A percentile compares a stretch with the other conserved stretches of the same genome.
These are phyloP conservation scores for Aureobasidium namibiae DNA, from an alignment of 2,329 filamentous ascomycete species.

Conservation along the genomic window DNA sequence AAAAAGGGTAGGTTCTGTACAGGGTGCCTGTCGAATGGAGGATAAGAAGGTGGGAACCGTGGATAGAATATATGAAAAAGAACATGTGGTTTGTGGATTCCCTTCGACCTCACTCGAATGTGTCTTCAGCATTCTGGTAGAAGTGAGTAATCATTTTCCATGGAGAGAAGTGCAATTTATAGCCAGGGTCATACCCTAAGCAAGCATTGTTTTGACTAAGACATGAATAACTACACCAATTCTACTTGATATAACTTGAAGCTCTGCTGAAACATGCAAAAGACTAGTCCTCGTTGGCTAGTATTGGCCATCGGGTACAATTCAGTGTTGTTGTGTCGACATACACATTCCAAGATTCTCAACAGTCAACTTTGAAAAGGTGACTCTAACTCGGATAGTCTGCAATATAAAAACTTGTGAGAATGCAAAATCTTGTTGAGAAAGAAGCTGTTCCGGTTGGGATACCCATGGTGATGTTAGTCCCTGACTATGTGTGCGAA, in stretches of 20 bases:
- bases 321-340: not conserved
- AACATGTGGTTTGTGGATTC: too few species aligned
- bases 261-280: too few species aligned
- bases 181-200: not conserved
- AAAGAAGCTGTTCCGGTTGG: not conserved
- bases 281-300: rapidly evolving
- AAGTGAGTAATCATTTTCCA: too few species aligned
- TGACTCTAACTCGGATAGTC: too few species aligned
- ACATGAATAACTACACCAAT: not conserved
- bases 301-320: not conserved
- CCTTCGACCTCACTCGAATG: too few species aligned
- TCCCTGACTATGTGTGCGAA: not conserved
- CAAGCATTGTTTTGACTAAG: not conserved
- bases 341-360: not conserved
- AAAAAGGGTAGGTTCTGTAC: too few species aligned
- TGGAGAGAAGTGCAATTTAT: not conserved
- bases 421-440: not conserved
- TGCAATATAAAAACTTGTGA: too few species aligned
- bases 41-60: not conserved
- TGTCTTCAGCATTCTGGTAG: too few species aligned
- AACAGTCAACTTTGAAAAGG: not conserved
- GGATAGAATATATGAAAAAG: too few species aligned
- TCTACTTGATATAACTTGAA: too few species aligned
- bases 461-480: too few species aligned
- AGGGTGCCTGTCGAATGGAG: too few species aligned